These are phyloP conservation scores for Oryza coarctata DNA, from an alignment of 176 grass and related monocot species.

Conservation along the genomic window DNA sequence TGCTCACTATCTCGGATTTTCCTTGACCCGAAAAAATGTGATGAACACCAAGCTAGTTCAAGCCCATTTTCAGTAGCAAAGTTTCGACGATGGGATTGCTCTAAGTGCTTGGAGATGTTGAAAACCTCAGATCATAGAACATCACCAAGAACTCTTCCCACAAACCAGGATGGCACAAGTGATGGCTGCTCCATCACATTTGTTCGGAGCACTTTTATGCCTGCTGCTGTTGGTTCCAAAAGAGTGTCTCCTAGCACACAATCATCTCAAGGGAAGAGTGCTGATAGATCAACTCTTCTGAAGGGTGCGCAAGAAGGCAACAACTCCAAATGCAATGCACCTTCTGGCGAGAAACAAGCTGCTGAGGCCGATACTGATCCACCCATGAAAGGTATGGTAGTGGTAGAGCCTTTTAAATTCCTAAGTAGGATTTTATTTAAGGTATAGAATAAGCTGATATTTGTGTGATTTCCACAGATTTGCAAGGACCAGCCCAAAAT, in stretches of 20 bases:
- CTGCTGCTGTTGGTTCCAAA: constrained; percentile 28
- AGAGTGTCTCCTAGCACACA: constrained; percentile 36
- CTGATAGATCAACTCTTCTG: constrained; percentile 9
- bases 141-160: constrained; percentile 24
- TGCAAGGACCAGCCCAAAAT: constrained; percentile 10
- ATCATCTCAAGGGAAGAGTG: constrained; percentile 36
- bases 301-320: constrained; percentile 40
- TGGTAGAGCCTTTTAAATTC: background rate
- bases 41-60: background rate
- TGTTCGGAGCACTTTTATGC: constrained; percentile 43
- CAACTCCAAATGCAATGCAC: constrained; percentile 30
- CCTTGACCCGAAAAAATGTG: constrained; percentile 23
- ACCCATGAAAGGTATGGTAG: constrained; percentile 39
- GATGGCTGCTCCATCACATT: constrained; percentile 57
- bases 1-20: constrained; percentile 52
- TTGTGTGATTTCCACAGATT: constrained; percentile 28
- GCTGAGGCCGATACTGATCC: constrained; percentile 20
- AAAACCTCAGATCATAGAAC: constrained; percentile 18
- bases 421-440: background rate
- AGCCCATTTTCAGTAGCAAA: constrained; percentile 37
- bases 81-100: constrained; percentile 72
- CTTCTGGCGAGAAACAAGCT: constrained; percentile 13
- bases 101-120: constrained; percentile 43
- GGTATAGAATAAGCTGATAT: constrained; percentile 4
- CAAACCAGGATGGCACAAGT: constrained; percentile 27